Conservation (phyloP, 805 yeast genomes). For the Spathaspora gorwiae region DNA sequence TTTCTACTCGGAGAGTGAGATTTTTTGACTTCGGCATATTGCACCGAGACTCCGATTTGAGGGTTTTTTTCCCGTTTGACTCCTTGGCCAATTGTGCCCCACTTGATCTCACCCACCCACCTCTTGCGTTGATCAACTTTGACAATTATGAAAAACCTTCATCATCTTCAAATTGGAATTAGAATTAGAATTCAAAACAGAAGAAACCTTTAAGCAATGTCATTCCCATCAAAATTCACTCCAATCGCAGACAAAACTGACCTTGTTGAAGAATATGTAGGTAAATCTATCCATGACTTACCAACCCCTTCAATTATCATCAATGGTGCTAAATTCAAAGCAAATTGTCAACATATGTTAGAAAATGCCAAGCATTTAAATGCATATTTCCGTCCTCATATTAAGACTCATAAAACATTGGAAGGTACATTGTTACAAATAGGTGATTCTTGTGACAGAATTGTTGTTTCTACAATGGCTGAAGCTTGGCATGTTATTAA, state of each 20-base stretch:
- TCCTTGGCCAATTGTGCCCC: too few relatives aligned
- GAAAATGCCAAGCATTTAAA: slow-evolving; percentile 34
- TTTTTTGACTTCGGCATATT: too few relatives aligned
- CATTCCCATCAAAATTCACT: slow-evolving; percentile 23
- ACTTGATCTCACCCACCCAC: too few relatives aligned
- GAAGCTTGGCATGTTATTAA: slow-evolving; percentile 58
- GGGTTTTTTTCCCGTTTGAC: too few relatives aligned
- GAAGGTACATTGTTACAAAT: slow-evolving; percentile 57
- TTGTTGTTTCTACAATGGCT: slow-evolving; percentile 64
- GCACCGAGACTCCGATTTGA: too few relatives aligned
- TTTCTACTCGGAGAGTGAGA: too few relatives aligned
- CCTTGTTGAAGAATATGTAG: slow-evolving; percentile 40
- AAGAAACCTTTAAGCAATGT: not conserved
- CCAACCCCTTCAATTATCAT: slow-evolving; percentile 62
- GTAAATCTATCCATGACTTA: slow-evolving; percentile 40
- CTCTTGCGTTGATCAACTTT: too few relatives aligned
- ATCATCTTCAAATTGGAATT: too few relatives aligned
- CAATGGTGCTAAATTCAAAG: slow-evolving; percentile 33
- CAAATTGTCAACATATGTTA: slow-evolving; percentile 50
- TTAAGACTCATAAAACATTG: slow-evolving; percentile 68
- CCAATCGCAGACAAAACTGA: slow-evolving; percentile 21
- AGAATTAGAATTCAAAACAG: too few relatives aligned
- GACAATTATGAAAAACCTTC: too few relatives aligned
- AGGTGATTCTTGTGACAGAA: slow-evolving; percentile 39
- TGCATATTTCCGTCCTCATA: slow-evolving; percentile 60